phyloP scores from a whole-genome alignment of 805 yeast genomes.

The Wickerhamomyces chambardii region DNA sequence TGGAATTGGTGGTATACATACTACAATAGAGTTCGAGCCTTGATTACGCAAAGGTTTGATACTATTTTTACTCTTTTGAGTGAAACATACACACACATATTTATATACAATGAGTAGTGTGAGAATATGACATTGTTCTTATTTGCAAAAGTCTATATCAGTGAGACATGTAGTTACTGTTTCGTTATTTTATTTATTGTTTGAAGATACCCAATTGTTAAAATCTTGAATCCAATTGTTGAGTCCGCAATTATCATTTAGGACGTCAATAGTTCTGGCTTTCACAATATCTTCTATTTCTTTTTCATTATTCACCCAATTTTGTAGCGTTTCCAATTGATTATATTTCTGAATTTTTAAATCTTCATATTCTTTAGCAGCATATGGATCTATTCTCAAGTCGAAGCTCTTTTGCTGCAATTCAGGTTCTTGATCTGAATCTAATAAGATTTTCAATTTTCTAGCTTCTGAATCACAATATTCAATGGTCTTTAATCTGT shows the following conservation, averaged over 20 bases:
- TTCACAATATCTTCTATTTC: slow-evolving; percentile 31
- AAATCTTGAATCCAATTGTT: not conserved
- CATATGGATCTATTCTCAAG: slow-evolving; percentile 41
- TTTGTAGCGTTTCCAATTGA: slow-evolving; percentile 19
- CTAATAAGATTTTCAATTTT: slow-evolving; percentile 21
- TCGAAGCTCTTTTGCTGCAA: slow-evolving; percentile 15
- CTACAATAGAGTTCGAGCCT: too few relatives aligned
- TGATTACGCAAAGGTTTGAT: too few relatives aligned
- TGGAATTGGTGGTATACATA: too few relatives aligned
- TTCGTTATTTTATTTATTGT: too few relatives aligned
- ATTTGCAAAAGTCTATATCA: too few relatives aligned
- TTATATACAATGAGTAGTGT: too few relatives aligned
- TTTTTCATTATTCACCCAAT: slow-evolving; percentile 30
- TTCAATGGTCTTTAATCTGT: slow-evolving; percentile 28
- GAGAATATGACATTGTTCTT: too few relatives aligned
- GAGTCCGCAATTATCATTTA: slow-evolving; percentile 26
- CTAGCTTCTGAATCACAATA: slow-evolving; percentile 29
- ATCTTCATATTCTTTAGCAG: slow-evolving; percentile 27
- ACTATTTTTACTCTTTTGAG: too few relatives aligned
- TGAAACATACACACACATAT: too few relatives aligned
- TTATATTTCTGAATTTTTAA: slow-evolving; percentile 19
- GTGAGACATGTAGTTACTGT: too few relatives aligned
- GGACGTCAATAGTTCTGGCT: slow-evolving; percentile 22
- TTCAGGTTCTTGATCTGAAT: slow-evolving; percentile 12
- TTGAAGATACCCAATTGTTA: not conserved